These are phyloP conservation scores for Cymbopogon citratus DNA, from an alignment of 176 grass and related monocot genomes.

Conservation along the genomic window DNA sequence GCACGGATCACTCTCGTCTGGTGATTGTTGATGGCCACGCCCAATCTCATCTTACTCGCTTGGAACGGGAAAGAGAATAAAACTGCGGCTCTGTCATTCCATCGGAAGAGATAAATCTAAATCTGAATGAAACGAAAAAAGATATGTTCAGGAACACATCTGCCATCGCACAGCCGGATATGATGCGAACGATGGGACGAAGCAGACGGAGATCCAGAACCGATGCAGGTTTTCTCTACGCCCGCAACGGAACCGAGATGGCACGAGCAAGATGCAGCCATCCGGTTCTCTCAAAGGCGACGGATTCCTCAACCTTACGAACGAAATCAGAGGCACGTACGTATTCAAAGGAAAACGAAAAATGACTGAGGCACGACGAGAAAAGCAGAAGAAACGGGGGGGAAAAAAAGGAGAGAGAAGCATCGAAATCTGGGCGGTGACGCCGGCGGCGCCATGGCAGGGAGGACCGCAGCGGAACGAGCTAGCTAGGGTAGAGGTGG, in stretches of 20 bases:
- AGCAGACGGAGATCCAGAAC: not conserved
- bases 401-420: not conserved
- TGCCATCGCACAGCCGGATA: constrained; percentile 6
- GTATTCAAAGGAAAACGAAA: not conserved
- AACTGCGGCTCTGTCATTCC: not conserved
- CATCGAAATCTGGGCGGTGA: rapidly evolving
- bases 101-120: not conserved
- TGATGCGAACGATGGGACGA: not conserved
- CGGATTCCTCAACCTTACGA: no score
- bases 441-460: not conserved
- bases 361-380: no score
- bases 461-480: not conserved
- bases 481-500: not conserved
- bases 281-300: constrained; percentile 49
- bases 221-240: not conserved
- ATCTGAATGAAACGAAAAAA: not conserved
- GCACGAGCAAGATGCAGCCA: not conserved
- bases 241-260: constrained; percentile 51
- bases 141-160: constrained; percentile 19
- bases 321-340: not conserved
- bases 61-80: not conserved
- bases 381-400: not conserved
- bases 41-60: no score
- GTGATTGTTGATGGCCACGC: not conserved
- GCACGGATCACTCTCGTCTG: not conserved